These are phyloP conservation scores for Spizellomyces sp. DNA, from an alignment of 192 early-diverging fungal genomes.

Conservation along the genomic window DNA sequence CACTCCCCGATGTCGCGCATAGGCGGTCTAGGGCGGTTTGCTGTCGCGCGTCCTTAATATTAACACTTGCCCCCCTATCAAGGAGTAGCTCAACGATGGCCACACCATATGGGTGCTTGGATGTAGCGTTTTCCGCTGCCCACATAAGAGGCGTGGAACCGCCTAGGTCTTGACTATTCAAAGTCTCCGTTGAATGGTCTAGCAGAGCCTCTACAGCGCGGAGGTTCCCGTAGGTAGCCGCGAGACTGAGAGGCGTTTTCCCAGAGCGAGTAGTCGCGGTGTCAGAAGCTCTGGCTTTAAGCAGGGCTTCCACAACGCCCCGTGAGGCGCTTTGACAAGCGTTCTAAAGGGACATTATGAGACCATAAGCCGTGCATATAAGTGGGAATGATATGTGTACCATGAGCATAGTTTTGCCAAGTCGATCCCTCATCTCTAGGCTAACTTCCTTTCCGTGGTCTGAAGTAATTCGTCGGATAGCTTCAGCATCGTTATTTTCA, in stretches of 20 bases:
- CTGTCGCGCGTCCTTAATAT: slow-evolving; percentile 39
- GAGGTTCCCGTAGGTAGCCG: slow-evolving; percentile 41
- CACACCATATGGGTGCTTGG: slow-evolving; percentile 38
- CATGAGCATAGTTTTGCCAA: slow-evolving; percentile 53
- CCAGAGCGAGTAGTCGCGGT: slow-evolving; percentile 41
- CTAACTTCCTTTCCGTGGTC: slow-evolving; percentile 40
- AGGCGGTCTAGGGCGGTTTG: slow-evolving; percentile 50
- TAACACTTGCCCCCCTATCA: slow-evolving; percentile 33
- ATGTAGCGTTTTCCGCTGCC: slow-evolving; percentile 47
- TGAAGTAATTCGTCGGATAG: slow-evolving; percentile 30
- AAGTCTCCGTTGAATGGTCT: slow-evolving; percentile 6
- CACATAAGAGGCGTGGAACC: slow-evolving; percentile 56
- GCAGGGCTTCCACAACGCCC: slow-evolving; percentile 34
- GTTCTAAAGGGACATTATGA: slow-evolving; percentile 21
- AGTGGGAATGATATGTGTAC: slow-evolving; percentile 13
- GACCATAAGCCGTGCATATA: not conserved
- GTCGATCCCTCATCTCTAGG: slow-evolving; percentile 49
- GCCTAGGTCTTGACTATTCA: slow-evolving; percentile 41
- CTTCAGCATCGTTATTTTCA: slow-evolving; percentile 35
- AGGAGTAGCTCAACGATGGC: slow-evolving; percentile 41
- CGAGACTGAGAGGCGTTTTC: slow-evolving; percentile 50
- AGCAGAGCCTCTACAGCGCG: slow-evolving; percentile 41
- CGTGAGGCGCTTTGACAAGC: slow-evolving; percentile 41
- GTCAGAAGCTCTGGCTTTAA: slow-evolving; percentile 37
- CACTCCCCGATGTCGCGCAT: slow-evolving; percentile 40